Evolutionary conservation across 352 stramenopile genomes (phyloP).

Genomic region (Pythium volutum): DNA sequence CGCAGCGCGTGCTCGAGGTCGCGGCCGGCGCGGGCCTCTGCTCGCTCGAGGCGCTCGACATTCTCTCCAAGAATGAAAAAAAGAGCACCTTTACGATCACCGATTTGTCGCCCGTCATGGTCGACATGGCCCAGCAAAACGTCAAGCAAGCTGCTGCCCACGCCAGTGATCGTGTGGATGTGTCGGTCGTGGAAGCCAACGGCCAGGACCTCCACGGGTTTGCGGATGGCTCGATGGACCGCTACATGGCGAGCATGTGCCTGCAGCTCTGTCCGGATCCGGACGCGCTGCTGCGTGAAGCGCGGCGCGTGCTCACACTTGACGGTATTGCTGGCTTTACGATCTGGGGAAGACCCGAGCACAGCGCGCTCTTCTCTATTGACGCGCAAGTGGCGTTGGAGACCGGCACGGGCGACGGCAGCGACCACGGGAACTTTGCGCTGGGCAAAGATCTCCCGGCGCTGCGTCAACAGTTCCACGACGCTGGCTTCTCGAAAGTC

Average conservation of each 20-base stretch:
- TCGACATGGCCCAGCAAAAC: constrained; percentile 34
- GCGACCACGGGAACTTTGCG: constrained; percentile 39
- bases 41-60: constrained; percentile 35
- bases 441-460: constrained; percentile 41
- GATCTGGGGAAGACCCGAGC: constrained; percentile 50
- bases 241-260: constrained; percentile 49
- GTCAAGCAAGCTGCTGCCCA: constrained; percentile 10
- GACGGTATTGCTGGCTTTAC: constrained; percentile 50
- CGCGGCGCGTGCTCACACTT: constrained; percentile 33
- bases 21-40: constrained; percentile 44
- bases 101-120: constrained; percentile 43
- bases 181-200: constrained; percentile 33
- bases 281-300: constrained; percentile 47
- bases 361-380: constrained; percentile 40
- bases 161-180: constrained; percentile 22
- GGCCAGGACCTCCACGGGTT: constrained; percentile 41
- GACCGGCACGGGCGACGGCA: constrained; percentile 29
- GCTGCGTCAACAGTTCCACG: constrained; percentile 30
- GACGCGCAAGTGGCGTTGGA: constrained; percentile 27
- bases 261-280: constrained; percentile 47
- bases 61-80: constrained; percentile 24
- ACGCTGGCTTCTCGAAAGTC: constrained; percentile 34
- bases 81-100: constrained; percentile 31
- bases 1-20: constrained; percentile 44
- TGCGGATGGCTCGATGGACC: constrained; percentile 33